Conservation (phyloP, 495 filamentous ascomycete genomes). For the Cercophora scortea region DNA sequence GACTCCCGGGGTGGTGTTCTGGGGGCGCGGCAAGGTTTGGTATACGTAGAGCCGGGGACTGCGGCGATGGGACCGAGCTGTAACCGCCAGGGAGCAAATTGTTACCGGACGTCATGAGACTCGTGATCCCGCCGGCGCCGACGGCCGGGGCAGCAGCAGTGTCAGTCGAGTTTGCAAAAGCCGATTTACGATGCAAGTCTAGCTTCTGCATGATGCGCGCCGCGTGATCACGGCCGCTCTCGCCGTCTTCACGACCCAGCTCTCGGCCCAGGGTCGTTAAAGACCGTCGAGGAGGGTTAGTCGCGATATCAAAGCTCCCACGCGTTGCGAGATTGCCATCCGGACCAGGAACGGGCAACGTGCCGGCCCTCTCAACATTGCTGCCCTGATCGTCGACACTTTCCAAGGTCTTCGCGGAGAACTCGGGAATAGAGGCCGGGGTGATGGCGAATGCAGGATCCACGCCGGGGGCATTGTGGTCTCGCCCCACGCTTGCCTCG, state of each 20-base stretch:
- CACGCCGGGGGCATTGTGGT: slow-evolving; percentile 47
- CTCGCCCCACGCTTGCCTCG: slow-evolving; percentile 60
- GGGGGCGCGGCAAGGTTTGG: slow-evolving; percentile 8
- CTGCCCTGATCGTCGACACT: slow-evolving; percentile 47
- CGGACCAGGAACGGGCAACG: slow-evolving; percentile 58
- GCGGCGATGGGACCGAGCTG: slow-evolving; percentile 20
- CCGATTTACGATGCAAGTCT: slow-evolving; percentile 78
- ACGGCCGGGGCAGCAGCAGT: slow-evolving; percentile 24
- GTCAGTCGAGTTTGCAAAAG: slow-evolving; percentile 37
- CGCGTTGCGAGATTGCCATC: slow-evolving; percentile 50
- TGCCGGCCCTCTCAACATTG: slow-evolving; percentile 49
- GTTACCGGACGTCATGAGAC: slow-evolving; percentile 79
- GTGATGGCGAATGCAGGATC: slow-evolving; percentile 92
- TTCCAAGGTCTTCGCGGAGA: slow-evolving; percentile 69
- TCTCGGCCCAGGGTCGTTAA: slow-evolving; percentile 41
- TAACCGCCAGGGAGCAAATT: slow-evolving; percentile 61
- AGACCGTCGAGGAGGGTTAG: slow-evolving; percentile 35
- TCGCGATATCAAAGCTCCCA: slow-evolving; percentile 63
- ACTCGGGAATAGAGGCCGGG: slow-evolving; percentile 78
- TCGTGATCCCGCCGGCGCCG: slow-evolving; percentile 66
- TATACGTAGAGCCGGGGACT: slow-evolving; percentile 12
- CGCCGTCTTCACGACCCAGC: slow-evolving; percentile 49
- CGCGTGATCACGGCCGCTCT: slow-evolving; percentile 66
- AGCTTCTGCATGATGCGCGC: slow-evolving; percentile 86
- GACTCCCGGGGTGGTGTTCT: slow-evolving; percentile 43